A percentile compares a stretch with the other conserved stretches of the same genome.
Conservation (phyloP, 208 protist genomes). For the Angomonas desouzai region DNA sequence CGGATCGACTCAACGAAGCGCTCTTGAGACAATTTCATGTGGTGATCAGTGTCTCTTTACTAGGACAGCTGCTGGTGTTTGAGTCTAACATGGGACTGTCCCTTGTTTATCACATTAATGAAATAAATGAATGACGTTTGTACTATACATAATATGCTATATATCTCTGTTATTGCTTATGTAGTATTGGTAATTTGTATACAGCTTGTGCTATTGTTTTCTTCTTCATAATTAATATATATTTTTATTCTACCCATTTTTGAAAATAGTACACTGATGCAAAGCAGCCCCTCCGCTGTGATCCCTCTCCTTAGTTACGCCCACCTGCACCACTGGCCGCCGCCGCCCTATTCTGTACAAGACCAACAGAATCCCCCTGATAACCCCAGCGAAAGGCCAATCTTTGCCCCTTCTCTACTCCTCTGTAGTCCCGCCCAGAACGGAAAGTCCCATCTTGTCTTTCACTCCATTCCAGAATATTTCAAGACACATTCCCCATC, state of each 20-base stretch:
- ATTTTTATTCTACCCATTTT: too few relatives aligned
- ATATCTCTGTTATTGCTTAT: too few relatives aligned
- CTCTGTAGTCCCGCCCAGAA: background rate
- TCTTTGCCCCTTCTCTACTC: background rate
- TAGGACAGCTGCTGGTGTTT: background rate
- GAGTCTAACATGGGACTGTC: background rate
- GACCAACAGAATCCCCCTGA: background rate
- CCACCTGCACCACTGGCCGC: background rate
- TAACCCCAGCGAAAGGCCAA: background rate
- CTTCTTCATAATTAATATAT: too few relatives aligned
- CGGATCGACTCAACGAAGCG: background rate
- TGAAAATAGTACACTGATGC: too few relatives aligned
- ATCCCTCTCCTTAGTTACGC: background rate
- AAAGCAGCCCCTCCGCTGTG: background rate
- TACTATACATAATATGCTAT: too few relatives aligned
- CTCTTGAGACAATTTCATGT: background rate
- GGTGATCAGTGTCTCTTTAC: background rate
- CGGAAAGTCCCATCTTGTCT: constrained; percentile 1
- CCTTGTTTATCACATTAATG: background rate
- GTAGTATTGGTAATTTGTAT: too few relatives aligned
- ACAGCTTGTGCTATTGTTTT: too few relatives aligned
- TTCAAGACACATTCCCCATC: background rate
- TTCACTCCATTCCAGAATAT: background rate
- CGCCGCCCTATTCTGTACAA: background rate
- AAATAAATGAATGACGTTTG: background rate